These are phyloP conservation scores for Kwoniella bestiolae DNA, from an alignment of 768 basidiomycete genomes.

Conservation along the genomic window DNA sequence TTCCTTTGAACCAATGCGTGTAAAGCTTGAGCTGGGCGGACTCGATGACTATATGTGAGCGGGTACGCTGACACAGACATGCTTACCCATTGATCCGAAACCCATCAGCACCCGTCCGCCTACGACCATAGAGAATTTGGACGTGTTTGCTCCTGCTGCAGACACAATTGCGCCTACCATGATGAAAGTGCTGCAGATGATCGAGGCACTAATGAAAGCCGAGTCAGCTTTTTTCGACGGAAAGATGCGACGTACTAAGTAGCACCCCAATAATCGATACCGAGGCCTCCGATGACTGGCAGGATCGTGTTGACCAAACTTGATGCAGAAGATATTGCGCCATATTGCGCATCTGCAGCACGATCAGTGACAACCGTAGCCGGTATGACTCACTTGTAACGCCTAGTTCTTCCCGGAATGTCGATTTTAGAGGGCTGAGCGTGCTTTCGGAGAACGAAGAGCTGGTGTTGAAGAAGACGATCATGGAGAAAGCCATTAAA, in stretches of 20 bases:
- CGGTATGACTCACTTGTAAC: constrained; percentile 35
- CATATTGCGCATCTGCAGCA: constrained; percentile 48
- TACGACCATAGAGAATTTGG: constrained; percentile 31
- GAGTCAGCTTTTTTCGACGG: not conserved
- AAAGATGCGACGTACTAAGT: constrained; percentile 33
- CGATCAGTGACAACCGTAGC: not conserved
- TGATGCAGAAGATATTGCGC: constrained; percentile 45
- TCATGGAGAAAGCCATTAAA: constrained; percentile 40
- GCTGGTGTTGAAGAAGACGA: constrained; percentile 44
- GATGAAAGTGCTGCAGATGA: constrained; percentile 46
- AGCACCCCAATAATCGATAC: constrained; percentile 53
- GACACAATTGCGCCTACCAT: constrained; percentile 44
- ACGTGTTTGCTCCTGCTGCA: constrained; percentile 34
- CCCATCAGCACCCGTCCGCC: constrained; percentile 51
- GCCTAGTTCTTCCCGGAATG: constrained; percentile 31
- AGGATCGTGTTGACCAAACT: constrained; percentile 53
- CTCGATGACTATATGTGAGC: constrained; percentile 40
- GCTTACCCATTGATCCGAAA: constrained; percentile 45
- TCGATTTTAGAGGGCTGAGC: constrained; percentile 39
- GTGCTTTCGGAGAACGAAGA: constrained; percentile 29
- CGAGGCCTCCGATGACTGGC: constrained; percentile 50
- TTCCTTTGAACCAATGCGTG: constrained; percentile 49
- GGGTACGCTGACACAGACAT: not conserved
- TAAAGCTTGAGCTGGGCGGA: constrained; percentile 48
- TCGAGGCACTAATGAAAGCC: constrained; percentile 31